Evolutionary conservation across 306 rosid species (phyloP).

Genomic region (Cucumis hystrix): DNA sequence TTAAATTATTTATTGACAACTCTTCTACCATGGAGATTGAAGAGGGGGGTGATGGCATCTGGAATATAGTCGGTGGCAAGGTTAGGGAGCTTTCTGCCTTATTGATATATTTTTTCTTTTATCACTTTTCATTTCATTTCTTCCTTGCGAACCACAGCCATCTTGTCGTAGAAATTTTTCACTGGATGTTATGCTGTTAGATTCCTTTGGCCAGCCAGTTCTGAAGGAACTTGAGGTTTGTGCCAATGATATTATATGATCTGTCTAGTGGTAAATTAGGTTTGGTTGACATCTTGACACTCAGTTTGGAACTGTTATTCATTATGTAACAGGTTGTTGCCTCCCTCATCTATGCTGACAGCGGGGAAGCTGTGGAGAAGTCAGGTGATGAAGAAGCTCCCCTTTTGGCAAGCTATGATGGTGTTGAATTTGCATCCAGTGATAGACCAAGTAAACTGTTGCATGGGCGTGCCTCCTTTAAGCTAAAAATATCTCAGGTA

Average conservation of each 20-base stretch:
- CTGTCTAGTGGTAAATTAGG: constrained; percentile 7
- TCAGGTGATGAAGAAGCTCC: constrained; percentile 79
- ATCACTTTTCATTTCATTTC: background rate
- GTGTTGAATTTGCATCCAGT: constrained; percentile 54
- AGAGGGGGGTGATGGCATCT: constrained; percentile 62
- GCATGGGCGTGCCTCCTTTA: constrained; percentile 83
- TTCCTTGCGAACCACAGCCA: constrained; percentile 43
- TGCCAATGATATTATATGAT: constrained; percentile 4
- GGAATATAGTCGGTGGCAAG: constrained; percentile 97
- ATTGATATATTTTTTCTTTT: background rate
- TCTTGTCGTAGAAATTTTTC: constrained; percentile 88
- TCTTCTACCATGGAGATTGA: constrained; percentile 67
- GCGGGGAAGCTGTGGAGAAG: constrained; percentile 58
- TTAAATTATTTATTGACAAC: constrained; percentile 68
- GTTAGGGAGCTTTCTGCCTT: constrained; percentile 25
- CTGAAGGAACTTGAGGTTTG: constrained; percentile 61
- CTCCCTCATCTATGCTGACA: constrained; percentile 63
- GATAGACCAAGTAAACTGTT: constrained; percentile 63
- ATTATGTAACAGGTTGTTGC: constrained; percentile 53
- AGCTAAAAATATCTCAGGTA: constrained; percentile 96
- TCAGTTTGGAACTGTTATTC: constrained; percentile 11
- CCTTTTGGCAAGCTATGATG: constrained; percentile 65
- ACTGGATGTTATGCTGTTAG: constrained; percentile 53
- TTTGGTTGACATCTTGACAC: background rate
- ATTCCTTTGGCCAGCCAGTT: constrained; percentile 50